Base-by-base conservation (phyloP, 78 protist genomes). In the Creolimax fragrantissima region DNA sequence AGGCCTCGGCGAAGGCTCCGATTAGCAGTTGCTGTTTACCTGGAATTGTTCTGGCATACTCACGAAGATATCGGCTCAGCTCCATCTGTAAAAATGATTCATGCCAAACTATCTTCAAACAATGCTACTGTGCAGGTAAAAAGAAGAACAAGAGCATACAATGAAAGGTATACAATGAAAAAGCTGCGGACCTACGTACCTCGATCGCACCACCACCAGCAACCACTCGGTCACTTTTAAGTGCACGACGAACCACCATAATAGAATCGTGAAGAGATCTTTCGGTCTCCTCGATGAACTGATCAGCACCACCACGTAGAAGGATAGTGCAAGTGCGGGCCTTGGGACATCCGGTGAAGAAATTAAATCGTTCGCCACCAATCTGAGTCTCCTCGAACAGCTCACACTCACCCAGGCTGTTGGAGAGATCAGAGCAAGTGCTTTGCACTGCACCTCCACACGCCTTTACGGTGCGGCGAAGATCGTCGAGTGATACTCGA, bases 121-220 rank as follows among this genome's bases (percentile, higher is more conserved):
- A 84, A 11, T 42, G 39, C 11, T 47, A 47, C 11, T 47, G 86
- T n/a, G 86, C 86, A 11, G 5, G 86, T 17, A 17, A 17, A 17
- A 17, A 17, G 74, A 17, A 17, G 74, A 17, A 17, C 36, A 5
- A 11, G 7, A n/a, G 5, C 89, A 35, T 6, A 84, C 43, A 84
- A 5, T 37, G 41, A 35, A 24, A 84, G 41, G 42, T 6, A 35
- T 11, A 83, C 17, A 24, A 11, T 2, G 36, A 5, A 24, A n/a
- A 39, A 58, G 74, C 36, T 17, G 74, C 74, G 74, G 74, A n/a
- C n/a, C 74, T n/a, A 3, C 39, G 17, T 93, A 94, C 84, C 93
- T 98, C 99, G 93, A 98, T 96, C 35, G 99, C 99, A 24, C 99
- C 99, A 67, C 99, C 99, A 32, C 99, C 99, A 4, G 99, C 98